Conservation (phyloP, 371 early-diverging fungal genomes). For the Mortierella sp. region DNA sequence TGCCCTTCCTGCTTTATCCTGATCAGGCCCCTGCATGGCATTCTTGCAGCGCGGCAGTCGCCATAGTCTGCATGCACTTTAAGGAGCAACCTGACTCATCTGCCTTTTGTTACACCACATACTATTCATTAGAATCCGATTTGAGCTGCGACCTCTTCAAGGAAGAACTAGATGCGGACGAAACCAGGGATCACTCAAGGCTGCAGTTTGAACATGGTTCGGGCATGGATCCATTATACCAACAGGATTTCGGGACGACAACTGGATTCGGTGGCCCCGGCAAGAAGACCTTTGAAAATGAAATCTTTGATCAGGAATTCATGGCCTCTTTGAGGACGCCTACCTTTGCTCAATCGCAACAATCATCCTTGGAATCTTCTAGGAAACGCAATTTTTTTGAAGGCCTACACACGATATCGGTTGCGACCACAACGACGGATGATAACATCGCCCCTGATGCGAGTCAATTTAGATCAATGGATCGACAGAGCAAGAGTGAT, state of each 20-base stretch:
- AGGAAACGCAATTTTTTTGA: constrained; percentile 23
- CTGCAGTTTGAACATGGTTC: constrained; percentile 20
- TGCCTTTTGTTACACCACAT: constrained; percentile 8
- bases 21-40: no score
- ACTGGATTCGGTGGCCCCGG: not conserved
- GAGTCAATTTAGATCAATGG: not conserved
- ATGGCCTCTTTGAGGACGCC: constrained; percentile 32
- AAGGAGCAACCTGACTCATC: not conserved
- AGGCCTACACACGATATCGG: constrained; percentile 24
- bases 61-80: no score
- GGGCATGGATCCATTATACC: not conserved
- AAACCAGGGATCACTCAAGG: constrained; percentile 33
- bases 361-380: constrained; percentile 9
- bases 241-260: constrained; percentile 1
- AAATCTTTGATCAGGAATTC: constrained; percentile 42
- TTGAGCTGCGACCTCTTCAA: constrained; percentile 54
- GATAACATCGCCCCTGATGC: not conserved
- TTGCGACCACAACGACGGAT: not conserved
- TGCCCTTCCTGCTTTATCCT: not conserved
- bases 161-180: constrained; percentile 35
- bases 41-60: no score
- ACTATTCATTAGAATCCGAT: constrained; percentile 28
- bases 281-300: constrained; percentile 18
- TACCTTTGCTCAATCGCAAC: constrained; percentile 22
- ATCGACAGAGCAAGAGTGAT: constrained; percentile 16